Evolutionary conservation across 495 filamentous ascomycete species (phyloP), one percentile per base, ranked within the genome.

Genomic region (Tuber magnatum): DNA sequence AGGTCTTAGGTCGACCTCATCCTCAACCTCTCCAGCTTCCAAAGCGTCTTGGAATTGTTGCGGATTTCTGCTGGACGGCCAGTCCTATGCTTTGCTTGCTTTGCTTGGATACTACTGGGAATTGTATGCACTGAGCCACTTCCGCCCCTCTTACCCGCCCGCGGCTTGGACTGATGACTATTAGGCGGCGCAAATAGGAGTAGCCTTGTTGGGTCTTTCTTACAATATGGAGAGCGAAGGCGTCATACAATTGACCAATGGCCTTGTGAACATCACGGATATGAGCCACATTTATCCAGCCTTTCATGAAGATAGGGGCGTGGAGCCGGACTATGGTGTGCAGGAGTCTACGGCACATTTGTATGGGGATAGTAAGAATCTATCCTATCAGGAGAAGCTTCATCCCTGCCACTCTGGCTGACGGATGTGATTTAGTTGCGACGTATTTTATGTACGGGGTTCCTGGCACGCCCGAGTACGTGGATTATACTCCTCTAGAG

Each of bases 1-100:
- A 6, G 68, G 68, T 65, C 16, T 14, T 20, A 81, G 80, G 77
- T 77, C 20, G 79, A 81, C 72, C 79, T 81, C 46, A 81, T 81
- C 32, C 39, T 81, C 68, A 48, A 70, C n/a, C 42, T 81, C 24
- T 75, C 71, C 43, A 81, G 80, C 43, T 81, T 81, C 38, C 75
- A 81, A 75, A 80, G 73, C 9, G 79, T 80, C 24, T 68, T 74
- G 10, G 68, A 75, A 46, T 42, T 81, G 22, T 35, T 79, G n/a
- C 78, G 77, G 56, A 75, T 51, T 65, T 74, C 71, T 65, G 69
- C 46, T 38, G 73, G 41, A 38, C 56, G 44, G 65, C 32, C n/a
- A n/a, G 20, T n/a, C 8, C 10, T 43, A 71, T 3, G 77, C 1
- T 41, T 79, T 38, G 77, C 76, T 14, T 76, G 72, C 68, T 24